Evolutionary conservation across 2,329 filamentous ascomycete species (phyloP).

Genomic region (Colletotrichum sp.): DNA sequence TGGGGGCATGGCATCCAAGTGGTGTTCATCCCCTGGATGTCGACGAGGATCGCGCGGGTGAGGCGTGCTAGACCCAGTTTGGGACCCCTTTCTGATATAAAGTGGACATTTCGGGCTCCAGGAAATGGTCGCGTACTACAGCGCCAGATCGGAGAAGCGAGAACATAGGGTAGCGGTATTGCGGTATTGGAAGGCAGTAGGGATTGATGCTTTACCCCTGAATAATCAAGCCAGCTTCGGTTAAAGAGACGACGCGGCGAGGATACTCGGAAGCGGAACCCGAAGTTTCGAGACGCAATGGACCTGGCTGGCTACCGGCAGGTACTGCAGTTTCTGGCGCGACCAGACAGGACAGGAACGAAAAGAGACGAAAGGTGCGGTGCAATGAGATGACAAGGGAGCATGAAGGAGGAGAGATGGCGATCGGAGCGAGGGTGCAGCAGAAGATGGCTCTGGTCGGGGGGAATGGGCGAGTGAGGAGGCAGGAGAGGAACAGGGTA

Average conservation of each 20-base stretch:
- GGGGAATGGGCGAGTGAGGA: constrained; percentile 27
- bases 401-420: constrained; percentile 20
- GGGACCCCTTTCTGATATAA: constrained; percentile 24
- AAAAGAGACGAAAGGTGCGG: constrained; percentile 8
- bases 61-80: constrained; percentile 51
- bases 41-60: constrained; percentile 53
- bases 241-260: constrained; percentile 18
- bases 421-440: constrained; percentile 28
- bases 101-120: constrained; percentile 19
- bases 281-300: constrained; percentile 37
- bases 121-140: constrained; percentile 15
- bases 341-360: constrained; percentile 1
- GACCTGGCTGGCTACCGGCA: background rate
- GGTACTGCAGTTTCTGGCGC: background rate
- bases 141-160: constrained; percentile 22
- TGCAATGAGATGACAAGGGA: constrained; percentile 20
- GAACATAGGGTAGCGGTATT: background rate
- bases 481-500: constrained; percentile 30
- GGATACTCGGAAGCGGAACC: constrained; percentile 37
- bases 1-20: constrained; percentile 36
- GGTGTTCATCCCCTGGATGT: constrained; percentile 43
- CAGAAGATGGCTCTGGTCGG: constrained; percentile 8
- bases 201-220: constrained; percentile 30
- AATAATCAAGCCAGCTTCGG: constrained; percentile 35
- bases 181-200: background rate